Conservation (phyloP, 2,329 filamentous ascomycete species). For the Sclerotinia subarctica region DNA sequence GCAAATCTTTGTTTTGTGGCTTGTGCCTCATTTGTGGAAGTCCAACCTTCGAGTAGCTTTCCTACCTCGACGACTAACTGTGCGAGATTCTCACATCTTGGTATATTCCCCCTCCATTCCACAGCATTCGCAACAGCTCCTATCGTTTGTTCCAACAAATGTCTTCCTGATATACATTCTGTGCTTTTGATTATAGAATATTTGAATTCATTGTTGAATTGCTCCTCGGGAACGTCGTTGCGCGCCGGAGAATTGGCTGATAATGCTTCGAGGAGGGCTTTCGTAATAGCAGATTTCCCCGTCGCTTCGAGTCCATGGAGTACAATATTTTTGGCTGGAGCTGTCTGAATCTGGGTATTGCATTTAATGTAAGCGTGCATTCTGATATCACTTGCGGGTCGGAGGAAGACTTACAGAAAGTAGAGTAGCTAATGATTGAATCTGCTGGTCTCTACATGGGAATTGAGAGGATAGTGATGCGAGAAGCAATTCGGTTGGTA, state of each 20-base stretch:
- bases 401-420: constrained; percentile 39
- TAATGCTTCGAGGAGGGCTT: constrained; percentile 55
- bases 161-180: constrained; percentile 75
- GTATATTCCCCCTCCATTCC: constrained; percentile 48
- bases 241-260: constrained; percentile 49
- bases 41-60: constrained; percentile 49
- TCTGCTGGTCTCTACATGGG: constrained; percentile 58
- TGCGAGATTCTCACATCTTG: constrained; percentile 76
- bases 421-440: constrained; percentile 55
- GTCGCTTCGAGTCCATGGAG: constrained; percentile 83
- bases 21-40: constrained; percentile 31
- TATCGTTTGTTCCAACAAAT: constrained; percentile 71
- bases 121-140: constrained; percentile 56
- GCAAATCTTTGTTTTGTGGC: constrained; percentile 57
- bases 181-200: constrained; percentile 64
- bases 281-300: constrained; percentile 74
- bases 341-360: constrained; percentile 16
- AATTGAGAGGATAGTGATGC: constrained; percentile 48
- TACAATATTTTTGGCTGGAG: constrained; percentile 56
- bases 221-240: constrained; percentile 52
- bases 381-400: background rate
- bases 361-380: constrained; percentile 24
- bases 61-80: constrained; percentile 71
- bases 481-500: constrained; percentile 52
- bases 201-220: constrained; percentile 46